Base-by-base conservation (phyloP, 805 yeast genomes). In the Blastobotrys chiropterorum region DNA sequence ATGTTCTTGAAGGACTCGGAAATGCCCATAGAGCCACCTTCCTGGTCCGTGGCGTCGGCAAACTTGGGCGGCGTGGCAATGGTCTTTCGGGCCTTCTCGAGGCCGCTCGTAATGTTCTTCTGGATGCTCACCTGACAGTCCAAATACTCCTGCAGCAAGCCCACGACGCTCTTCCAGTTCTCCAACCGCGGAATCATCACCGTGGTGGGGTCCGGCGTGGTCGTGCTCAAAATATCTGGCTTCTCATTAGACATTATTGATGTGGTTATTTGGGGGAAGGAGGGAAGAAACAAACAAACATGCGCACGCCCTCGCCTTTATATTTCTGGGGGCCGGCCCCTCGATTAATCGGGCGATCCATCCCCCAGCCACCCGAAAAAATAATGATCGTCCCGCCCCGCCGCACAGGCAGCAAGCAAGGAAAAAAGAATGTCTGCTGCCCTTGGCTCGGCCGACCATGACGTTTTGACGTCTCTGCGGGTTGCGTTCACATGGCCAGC, bases 151-250 rank as follows among this genome's bases (percentile, higher is more conserved):
- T 60, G 58, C 16, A 70, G 59, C 31, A 62, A 46, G 13, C 52
- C 54, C 31, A 69, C 62, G 16, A 63, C 67, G 39, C 62, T 66
- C 38, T 58, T 60, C 76, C 76, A 72, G 51, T 68, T 65, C 46
- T 71, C 74, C 42, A 72, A 61, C 11, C 76, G 66, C 14, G 56
- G 53, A 15, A 67, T 52, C 19, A 72, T 63, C 21, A 68, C 53
- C 26, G 62, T 57, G 13, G 75, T 67, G 26, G 75, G 72, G 50
- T 72, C 75, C 3, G 57, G 59, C 14, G 54, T 34, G 13, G 44
- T 51, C 19, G 34, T 14, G 38, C 41, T 44, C 22, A 57, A 40
- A 40, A 53, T 54, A 42, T 57, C 59, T 13, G 38, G 42, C 31
- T 38, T 46, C 16, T 42, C 20, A 17, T 17, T 17, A n/a, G 47